A percentile compares a stretch with the other conserved stretches of the same genome.
phyloP scores from a whole-genome alignment of 805 yeast species.

The Candida silvatica region DNA sequence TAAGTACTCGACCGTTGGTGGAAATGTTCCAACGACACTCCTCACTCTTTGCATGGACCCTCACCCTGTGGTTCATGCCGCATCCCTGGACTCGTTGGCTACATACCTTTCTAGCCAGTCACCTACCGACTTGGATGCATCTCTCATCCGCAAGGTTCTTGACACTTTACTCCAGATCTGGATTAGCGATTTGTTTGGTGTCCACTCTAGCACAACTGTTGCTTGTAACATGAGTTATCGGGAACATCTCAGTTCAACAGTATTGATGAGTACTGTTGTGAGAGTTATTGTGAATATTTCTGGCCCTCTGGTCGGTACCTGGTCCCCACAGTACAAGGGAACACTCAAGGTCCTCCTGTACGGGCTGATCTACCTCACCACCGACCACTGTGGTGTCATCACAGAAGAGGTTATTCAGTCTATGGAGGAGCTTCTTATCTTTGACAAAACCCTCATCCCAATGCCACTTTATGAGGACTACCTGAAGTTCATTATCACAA shows the following conservation, averaged over 20 bases:
- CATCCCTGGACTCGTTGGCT: slow-evolving; percentile 55
- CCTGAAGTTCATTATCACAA: slow-evolving; percentile 23
- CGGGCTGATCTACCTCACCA: slow-evolving; percentile 28
- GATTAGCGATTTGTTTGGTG: slow-evolving; percentile 41
- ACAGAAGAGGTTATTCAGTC: slow-evolving; percentile 31
- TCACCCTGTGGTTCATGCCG: slow-evolving; percentile 74
- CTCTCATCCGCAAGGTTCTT: slow-evolving; percentile 35
- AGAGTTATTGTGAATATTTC: slow-evolving; percentile 37
- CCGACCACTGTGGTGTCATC: slow-evolving; percentile 24
- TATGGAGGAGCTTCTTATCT: slow-evolving; percentile 38
- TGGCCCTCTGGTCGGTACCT: slow-evolving; percentile 46
- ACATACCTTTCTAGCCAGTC: slow-evolving; percentile 46
- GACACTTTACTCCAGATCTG: slow-evolving; percentile 29
- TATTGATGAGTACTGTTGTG: slow-evolving; percentile 34
- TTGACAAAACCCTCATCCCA: slow-evolving; percentile 30
- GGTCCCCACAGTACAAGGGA: slow-evolving; percentile 21
- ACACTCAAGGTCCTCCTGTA: slow-evolving; percentile 29
- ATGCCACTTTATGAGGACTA: slow-evolving; percentile 20
- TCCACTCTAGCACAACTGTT: slow-evolving; percentile 31
- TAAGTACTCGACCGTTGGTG: slow-evolving; percentile 15
- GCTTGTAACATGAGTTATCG: slow-evolving; percentile 42
- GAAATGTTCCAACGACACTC: slow-evolving; percentile 47
- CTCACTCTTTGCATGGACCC: slow-evolving; percentile 65
- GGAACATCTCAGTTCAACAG: slow-evolving; percentile 31
- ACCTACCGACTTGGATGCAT: slow-evolving; percentile 18